These are phyloP conservation scores for Mimosa bimucronata DNA, from an alignment of 306 rosid species.

Conservation along the genomic window DNA sequence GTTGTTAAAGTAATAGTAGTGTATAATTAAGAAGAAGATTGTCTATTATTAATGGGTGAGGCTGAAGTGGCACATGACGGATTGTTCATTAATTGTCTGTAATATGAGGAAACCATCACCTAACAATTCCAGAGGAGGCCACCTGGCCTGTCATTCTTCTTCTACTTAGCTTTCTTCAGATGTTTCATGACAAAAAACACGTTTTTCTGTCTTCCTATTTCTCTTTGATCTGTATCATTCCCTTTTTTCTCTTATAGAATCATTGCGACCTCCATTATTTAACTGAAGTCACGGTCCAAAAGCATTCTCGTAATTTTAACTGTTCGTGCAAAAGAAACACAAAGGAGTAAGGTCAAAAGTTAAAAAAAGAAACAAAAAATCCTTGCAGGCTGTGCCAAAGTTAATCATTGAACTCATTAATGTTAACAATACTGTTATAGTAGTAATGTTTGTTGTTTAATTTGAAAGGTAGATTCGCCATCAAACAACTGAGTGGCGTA, in stretches of 20 bases:
- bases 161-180: constrained; percentile 16
- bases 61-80: constrained; percentile 37
- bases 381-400: not conserved
- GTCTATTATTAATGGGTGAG: not conserved
- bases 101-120: constrained; percentile 16
- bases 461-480: not conserved
- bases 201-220: constrained; percentile 25
- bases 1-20: not conserved
- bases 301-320: constrained; percentile 21
- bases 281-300: constrained; percentile 44
- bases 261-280: constrained; percentile 53
- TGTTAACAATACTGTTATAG: not conserved
- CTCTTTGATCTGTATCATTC: not conserved
- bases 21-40: not conserved
- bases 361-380: not conserved
- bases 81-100: constrained; percentile 33
- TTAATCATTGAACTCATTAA: not conserved
- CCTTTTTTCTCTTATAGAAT: constrained; percentile 19
- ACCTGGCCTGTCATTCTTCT: constrained; percentile 11
- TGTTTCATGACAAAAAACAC: constrained; percentile 24
- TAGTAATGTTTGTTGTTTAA: not conserved
- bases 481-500: not conserved
- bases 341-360: constrained; percentile 38
- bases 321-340: constrained; percentile 37
- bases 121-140: constrained; percentile 15